Conservation (phyloP, 2,329 filamentous ascomycete genomes). For the Diplodia scrobiculata region DNA sequence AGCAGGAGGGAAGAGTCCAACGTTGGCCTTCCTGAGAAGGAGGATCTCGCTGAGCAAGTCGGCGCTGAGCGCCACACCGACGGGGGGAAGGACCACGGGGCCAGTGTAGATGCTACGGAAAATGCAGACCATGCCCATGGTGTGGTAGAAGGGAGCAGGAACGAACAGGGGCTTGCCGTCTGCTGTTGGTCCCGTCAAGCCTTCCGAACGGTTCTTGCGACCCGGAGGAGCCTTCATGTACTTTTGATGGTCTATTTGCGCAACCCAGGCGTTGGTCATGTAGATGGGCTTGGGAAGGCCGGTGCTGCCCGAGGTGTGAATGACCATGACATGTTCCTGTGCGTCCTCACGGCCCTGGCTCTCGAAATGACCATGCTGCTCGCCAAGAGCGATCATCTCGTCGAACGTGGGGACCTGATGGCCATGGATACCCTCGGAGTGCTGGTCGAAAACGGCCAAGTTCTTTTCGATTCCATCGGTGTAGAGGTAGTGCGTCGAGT, state of each 20-base stretch:
- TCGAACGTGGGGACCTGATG: slow-evolving; percentile 9
- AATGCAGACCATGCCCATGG: slow-evolving; percentile 30
- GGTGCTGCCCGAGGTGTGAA: slow-evolving; percentile 44
- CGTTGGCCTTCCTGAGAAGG: slow-evolving; percentile 30
- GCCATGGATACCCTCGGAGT: not conserved
- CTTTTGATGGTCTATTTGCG: slow-evolving; percentile 31
- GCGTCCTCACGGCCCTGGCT: not conserved
- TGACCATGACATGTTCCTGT: slow-evolving; percentile 35
- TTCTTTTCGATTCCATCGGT: slow-evolving; percentile 25
- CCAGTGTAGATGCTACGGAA: slow-evolving; percentile 30
- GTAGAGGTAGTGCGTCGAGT: slow-evolving; percentile 22
- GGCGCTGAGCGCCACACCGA: slow-evolving; percentile 23
- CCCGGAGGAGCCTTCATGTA: slow-evolving; percentile 31
- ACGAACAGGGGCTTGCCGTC: slow-evolving; percentile 20
- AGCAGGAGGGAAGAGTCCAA: slow-evolving; percentile 35
- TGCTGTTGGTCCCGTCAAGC: slow-evolving; percentile 12
- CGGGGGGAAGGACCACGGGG: slow-evolving; percentile 28
- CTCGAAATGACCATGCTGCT: slow-evolving; percentile 1
- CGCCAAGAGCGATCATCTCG: slow-evolving; percentile 12
- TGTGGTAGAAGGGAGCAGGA: slow-evolving; percentile 31
- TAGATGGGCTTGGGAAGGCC: slow-evolving; percentile 41
- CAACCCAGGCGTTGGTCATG: slow-evolving; percentile 31
- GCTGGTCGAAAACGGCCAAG: not conserved
- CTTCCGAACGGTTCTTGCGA: slow-evolving; percentile 26
- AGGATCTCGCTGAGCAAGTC: slow-evolving; percentile 31